Conservation (phyloP, 208 protist species). For the Acanthamoeba lugdunensis region DNA sequence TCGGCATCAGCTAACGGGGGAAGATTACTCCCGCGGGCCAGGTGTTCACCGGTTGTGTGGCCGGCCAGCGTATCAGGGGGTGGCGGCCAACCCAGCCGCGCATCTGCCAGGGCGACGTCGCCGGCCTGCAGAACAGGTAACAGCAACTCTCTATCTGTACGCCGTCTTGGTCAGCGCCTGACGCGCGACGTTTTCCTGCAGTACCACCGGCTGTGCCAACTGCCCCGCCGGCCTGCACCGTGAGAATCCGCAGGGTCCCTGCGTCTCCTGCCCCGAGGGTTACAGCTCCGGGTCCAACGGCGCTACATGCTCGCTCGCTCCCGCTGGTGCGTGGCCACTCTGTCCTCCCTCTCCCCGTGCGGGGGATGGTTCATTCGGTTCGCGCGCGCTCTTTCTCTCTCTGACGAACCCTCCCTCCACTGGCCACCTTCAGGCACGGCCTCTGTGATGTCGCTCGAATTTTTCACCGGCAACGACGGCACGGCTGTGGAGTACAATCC, state of each 20-base stretch:
- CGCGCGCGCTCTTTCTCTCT: too few species aligned
- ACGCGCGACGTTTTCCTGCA: background rate
- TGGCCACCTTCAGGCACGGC: conserved; percentile 5
- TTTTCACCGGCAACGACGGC: conserved; percentile 67
- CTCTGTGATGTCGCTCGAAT: background rate
- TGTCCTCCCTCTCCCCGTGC: background rate
- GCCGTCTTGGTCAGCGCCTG: background rate
- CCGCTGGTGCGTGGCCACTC: conserved; percentile 4
- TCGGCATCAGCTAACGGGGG: background rate
- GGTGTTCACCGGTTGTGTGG: conserved; percentile 47
- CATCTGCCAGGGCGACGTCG: background rate
- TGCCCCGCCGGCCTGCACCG: background rate
- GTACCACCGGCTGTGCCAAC: background rate
- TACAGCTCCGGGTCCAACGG: background rate
- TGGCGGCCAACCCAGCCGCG: conserved; percentile 27
- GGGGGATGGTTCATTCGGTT: too few species aligned
- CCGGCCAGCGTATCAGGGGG: background rate
- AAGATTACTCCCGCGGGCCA: background rate
- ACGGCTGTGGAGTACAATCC: background rate
- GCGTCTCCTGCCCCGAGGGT: conserved; percentile 1
- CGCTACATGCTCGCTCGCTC: background rate
- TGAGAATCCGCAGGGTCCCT: background rate
- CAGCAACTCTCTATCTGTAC: too few species aligned
- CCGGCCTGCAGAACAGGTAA: conserved; percentile 14
- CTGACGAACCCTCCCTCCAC: background rate